phyloP scores from a whole-genome alignment of 2,329 filamentous ascomycete genomes.

The Sporothrix phasma region DNA sequence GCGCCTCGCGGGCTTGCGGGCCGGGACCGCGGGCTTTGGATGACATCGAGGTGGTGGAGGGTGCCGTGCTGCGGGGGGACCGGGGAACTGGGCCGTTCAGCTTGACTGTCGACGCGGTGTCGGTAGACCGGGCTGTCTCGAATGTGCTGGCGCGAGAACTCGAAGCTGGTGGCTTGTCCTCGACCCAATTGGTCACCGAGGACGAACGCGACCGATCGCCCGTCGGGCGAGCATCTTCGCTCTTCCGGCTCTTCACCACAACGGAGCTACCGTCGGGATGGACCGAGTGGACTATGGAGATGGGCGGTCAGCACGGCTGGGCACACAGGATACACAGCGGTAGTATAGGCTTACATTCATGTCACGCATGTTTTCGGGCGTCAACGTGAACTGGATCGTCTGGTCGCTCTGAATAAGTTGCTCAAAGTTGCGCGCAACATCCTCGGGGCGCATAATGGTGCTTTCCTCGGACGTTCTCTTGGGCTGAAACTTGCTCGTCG shows the following conservation, averaged over 20 bases:
- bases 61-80: slow-evolving; percentile 23
- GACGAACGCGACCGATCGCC: slow-evolving; percentile 38
- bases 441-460: slow-evolving; percentile 37
- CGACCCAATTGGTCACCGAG: slow-evolving; percentile 32
- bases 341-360: slow-evolving; percentile 49
- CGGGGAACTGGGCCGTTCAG: slow-evolving; percentile 16
- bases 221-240: slow-evolving; percentile 35
- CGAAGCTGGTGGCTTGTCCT: slow-evolving; percentile 28
- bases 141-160: slow-evolving; percentile 24
- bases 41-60: slow-evolving; percentile 18
- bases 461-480: slow-evolving; percentile 51
- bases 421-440: slow-evolving; percentile 62
- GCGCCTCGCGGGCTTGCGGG: slow-evolving; percentile 57
- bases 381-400: slow-evolving; percentile 74
- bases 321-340: neutral
- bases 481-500: slow-evolving; percentile 41
- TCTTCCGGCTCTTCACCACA: slow-evolving; percentile 34
- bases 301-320: neutral
- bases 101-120: slow-evolving; percentile 20
- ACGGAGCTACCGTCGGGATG: slow-evolving; percentile 32
- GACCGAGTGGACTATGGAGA: slow-evolving; percentile 31
- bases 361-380: slow-evolving; percentile 67
- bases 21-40: slow-evolving; percentile 26
- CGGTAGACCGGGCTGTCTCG: slow-evolving; percentile 21
- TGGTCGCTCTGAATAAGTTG: slow-evolving; percentile 72